A percentile compares a stretch with the other conserved stretches of the same genome.
These are phyloP conservation scores for Populus hybrid DNA, from an alignment of 441 rosid species.

Conservation along the genomic window DNA sequence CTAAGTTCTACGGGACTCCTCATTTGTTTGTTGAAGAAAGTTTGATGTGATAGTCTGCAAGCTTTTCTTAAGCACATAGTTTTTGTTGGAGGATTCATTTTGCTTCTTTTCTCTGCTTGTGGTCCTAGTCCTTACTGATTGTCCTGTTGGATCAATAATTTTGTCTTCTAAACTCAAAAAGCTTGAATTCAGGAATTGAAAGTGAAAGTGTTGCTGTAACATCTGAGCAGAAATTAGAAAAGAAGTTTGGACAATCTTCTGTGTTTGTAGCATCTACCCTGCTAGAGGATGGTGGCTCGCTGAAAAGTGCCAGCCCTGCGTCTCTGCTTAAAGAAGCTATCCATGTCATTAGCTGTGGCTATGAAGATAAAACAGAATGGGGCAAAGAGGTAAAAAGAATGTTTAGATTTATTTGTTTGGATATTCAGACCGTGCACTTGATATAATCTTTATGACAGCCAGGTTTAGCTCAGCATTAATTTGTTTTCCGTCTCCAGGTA, in stretches of 20 bases:
- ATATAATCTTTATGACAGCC: background rate
- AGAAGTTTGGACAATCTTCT: slow-evolving; percentile 55
- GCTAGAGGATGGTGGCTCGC: slow-evolving; percentile 30
- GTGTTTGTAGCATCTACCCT: slow-evolving; percentile 63
- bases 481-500: background rate
- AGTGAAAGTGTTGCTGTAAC: background rate
- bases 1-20: background rate
- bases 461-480: background rate
- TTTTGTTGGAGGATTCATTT: background rate
- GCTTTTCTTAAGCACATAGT: background rate
- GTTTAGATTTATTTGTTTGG: background rate
- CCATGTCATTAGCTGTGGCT: slow-evolving; percentile 81
- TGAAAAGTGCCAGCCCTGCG: slow-evolving; percentile 23
- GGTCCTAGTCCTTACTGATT: background rate
- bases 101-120: background rate
- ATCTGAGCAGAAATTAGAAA: background rate
- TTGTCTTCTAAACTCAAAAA: background rate
- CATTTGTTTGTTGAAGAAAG: background rate
- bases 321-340: slow-evolving; percentile 76
- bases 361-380: slow-evolving; percentile 89
- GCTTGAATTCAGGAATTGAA: background rate
- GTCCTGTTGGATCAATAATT: background rate
- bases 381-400: slow-evolving; percentile 23
- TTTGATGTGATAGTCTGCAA: background rate
- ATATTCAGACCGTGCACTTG: background rate